Base-by-base conservation (phyloP, 768 basidiomycete species). In the Pisolithus tinctorius region DNA sequence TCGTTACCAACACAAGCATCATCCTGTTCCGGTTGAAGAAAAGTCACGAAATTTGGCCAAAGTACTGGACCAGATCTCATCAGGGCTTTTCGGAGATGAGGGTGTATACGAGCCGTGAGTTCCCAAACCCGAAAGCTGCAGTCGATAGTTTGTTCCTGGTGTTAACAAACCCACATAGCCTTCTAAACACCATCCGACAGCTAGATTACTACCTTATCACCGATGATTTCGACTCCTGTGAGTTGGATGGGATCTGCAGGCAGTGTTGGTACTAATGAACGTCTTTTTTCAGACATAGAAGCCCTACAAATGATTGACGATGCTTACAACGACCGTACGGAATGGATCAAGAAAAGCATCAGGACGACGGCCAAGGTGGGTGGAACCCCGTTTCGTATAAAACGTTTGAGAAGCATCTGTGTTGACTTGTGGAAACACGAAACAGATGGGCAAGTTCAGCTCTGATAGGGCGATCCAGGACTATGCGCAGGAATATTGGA, bases 191-290 rank as follows among this genome's bases (percentile, higher is more conserved):
- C 17, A 80, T 90, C 59, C 75, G 83, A 38, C 81, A 88, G 60
- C 77, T 79, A 40, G 88, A 93, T 56, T 81, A 85, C 65, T 90
- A 89, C 66, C 75, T 93, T 46, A 64, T 95, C 51, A 83, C 89
- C 0, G 93, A 98, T 63, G 94, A 98, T 72, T 98, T 97, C 62
- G 88, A 93, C 57, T 93, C 91, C 8, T 95, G 84, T 93, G 46
- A 55, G 84, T 71, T 34, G 17, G 10, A 25, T 29, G 20, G 11
- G 13, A 34, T 34, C 34, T 34, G n/a, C 42, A 48, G 11, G 42
- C 45, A 5, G 25, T 44, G 14, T 20, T 31, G 30, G 29, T 9
- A 1, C n/a, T 13, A 8, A 41, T 41, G 40, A 20, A 41, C 2
- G 23, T 48, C 29, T 37, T 29, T 47, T 31, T 36, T 29, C 58